Evolutionary conservation across 2,329 filamentous ascomycete species (phyloP).

Genomic region (Graphium sp.): DNA sequence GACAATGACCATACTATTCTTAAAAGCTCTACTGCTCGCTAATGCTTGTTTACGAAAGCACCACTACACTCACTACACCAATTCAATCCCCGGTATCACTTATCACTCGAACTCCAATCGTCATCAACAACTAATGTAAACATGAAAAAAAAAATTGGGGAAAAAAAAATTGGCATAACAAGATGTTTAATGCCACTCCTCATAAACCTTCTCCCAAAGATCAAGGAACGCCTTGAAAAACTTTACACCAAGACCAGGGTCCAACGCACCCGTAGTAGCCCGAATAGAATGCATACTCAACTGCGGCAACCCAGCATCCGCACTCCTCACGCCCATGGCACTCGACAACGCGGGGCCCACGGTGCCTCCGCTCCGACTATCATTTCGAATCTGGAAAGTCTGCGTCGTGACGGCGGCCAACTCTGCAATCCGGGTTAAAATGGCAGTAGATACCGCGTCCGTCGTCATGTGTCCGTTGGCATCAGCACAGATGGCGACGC

Average conservation of each 20-base stretch:
- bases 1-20: no score
- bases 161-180: neutral
- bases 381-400: constrained; percentile 89
- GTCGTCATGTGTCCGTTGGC: constrained; percentile 95
- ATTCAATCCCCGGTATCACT: no score
- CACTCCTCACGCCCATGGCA: constrained; percentile 62
- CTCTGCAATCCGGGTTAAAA: constrained; percentile 65
- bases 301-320: constrained; percentile 82
- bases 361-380: constrained; percentile 75
- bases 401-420: constrained; percentile 58
- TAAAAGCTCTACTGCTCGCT: no score
- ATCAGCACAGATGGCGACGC: constrained; percentile 65
- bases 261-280: constrained; percentile 70
- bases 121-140: neutral
- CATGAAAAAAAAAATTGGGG: neutral
- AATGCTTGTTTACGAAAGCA: no score
- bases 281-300: constrained; percentile 88
- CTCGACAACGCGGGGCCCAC: constrained; percentile 84
- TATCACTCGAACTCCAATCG: no score
- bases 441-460: constrained; percentile 67
- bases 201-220: constrained; percentile 69
- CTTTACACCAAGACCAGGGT: constrained; percentile 76
- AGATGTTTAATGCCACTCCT: constrained; percentile 44
- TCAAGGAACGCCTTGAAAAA: constrained; percentile 85
- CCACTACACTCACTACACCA: no score